These are phyloP conservation scores for Annulohypoxylon bovei DNA, from an alignment of 495 filamentous ascomycete species.

Conservation along the genomic window DNA sequence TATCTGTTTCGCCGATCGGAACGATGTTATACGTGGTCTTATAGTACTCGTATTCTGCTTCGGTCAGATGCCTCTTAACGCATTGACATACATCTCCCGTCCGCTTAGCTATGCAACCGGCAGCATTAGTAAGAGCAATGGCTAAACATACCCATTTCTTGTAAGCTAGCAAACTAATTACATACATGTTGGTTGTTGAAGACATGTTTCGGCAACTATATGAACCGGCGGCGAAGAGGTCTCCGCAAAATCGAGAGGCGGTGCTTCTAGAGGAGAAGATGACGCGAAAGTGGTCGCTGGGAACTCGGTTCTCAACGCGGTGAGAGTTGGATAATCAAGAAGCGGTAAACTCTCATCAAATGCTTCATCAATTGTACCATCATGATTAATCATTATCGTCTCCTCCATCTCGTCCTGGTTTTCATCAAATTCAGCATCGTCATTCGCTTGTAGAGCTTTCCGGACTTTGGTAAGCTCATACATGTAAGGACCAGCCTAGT, in stretches of 20 bases:
- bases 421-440: no score
- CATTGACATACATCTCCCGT: not conserved
- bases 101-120: not conserved
- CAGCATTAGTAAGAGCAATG: not conserved
- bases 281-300: not conserved
- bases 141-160: no score
- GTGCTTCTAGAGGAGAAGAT: not conserved
- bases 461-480: not conserved
- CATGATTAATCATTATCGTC: not conserved
- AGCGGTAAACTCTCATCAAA: not conserved
- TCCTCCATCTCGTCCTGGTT: not conserved
- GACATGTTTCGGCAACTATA: not conserved
- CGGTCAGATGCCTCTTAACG: not conserved
- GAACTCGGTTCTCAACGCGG: not conserved
- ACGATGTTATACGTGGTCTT: not conserved
- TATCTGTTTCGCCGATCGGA: not conserved
- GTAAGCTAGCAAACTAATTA: not conserved
- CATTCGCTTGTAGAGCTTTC: not conserved
- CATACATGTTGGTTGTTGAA: not conserved
- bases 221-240: not conserved
- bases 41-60: not conserved
- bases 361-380: not conserved
- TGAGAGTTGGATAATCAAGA: not conserved
- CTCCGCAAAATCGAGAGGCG: not conserved
- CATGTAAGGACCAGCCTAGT: not conserved